Evolutionary conservation across 352 stramenopile genomes (phyloP), one percentile per base, ranked within the genome.

Genomic region (Globisporangium mamillatum): DNA sequence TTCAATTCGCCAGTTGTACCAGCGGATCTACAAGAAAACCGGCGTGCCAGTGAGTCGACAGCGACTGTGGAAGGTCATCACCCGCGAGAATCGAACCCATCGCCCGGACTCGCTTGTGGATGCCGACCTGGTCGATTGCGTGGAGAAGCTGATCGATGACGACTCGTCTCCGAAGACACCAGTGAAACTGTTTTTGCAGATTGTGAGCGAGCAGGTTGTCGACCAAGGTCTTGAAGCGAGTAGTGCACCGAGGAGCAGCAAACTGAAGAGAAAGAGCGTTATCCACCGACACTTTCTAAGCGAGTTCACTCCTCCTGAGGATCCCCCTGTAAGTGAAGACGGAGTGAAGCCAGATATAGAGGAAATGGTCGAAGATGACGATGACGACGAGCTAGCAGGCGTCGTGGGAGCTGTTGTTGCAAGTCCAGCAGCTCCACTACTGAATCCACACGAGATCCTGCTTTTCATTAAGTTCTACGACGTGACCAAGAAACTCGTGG

Each of bases 391-490:
- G 52, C 52, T 32, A 24, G 18, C 44, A 12, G 56, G 71, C 12
- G 4, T 32, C 16, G 66, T 71, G 46, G 50, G 50, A 27, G 44
- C 22, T 20, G 16, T 62, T 10, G 62, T 57, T 16, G 67, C 70
- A 6, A 71, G 44, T 55, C 44, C 18, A 52, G 53, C 18, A 29
- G 65, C 32, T 3, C 64, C 68, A n/a, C 63, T 69, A 9, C 44
- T 84, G 3, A 60, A 70, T n/a, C 61, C 60, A 24, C 56, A 88
- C 36, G 73, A 93, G 46, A 93, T 93, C 32, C 63, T 96, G 57
- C 69, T 96, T 18, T 93, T 96, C 60, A 75, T 96, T 70, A 96
- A 96, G 77, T 89, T 81, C 38, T 96, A 96, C 60, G 83, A 96
- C 62, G 27, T 86, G 9, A 84, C 72, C 22, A 82, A 76, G n/a